Evolutionary conservation across 1,284 basidiomycete species (phyloP).

Genomic region (Bjerkandera adusta): DNA sequence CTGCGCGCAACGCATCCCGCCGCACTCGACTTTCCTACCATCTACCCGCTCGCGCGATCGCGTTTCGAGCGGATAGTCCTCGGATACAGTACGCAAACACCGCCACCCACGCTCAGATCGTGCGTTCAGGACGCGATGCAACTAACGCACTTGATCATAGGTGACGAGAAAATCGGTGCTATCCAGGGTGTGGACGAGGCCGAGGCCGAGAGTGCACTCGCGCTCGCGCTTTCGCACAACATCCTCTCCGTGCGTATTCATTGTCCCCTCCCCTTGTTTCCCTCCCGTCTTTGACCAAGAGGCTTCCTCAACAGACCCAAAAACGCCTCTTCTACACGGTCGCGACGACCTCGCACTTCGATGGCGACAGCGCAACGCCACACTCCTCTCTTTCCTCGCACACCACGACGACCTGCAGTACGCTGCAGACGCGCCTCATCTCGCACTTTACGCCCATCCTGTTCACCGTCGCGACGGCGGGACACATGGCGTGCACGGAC

Average conservation of each 20-base stretch:
- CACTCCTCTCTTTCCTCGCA: conserved; percentile 22
- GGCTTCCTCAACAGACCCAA: conserved; percentile 42
- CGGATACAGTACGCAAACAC: too few relatives aligned
- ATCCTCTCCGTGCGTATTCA: conserved; percentile 41
- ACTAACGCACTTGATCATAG: too few relatives aligned
- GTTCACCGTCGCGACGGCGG: conserved; percentile 64
- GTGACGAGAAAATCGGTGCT: too few relatives aligned
- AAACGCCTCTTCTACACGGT: conserved; percentile 62
- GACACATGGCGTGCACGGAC: conserved; percentile 72
- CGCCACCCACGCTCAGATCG: too few relatives aligned
- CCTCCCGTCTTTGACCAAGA: conserved; percentile 20
- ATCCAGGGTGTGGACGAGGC: conserved; percentile 12
- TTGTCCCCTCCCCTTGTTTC: background rate
- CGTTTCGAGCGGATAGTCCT: too few relatives aligned
- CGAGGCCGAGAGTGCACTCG: conserved; percentile 48
- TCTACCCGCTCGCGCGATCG: too few relatives aligned
- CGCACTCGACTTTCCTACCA: too few relatives aligned
- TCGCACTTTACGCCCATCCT: conserved; percentile 67
- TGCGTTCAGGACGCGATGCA: too few relatives aligned
- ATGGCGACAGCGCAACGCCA: conserved; percentile 46
- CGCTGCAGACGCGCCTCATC: conserved; percentile 40
- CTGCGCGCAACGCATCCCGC: too few relatives aligned
- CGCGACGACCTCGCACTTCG: conserved; percentile 53
- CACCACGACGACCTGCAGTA: conserved; percentile 26
- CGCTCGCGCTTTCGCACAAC: conserved; percentile 43